These are phyloP conservation scores for Acacia confusa DNA, from an alignment of 306 rosid species.

Conservation along the genomic window DNA sequence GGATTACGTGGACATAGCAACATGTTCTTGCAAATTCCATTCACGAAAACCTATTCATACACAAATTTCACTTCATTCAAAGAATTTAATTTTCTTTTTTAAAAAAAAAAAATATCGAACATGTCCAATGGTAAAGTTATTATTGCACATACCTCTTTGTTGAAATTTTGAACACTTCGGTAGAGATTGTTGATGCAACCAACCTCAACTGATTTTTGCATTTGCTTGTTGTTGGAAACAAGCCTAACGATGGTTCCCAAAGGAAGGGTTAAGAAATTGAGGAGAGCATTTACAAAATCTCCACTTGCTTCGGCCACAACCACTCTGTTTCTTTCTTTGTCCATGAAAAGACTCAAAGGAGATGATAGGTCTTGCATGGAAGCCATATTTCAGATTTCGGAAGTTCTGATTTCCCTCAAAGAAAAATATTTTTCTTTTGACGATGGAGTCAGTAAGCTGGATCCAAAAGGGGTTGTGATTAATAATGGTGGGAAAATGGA, in stretches of 20 bases:
- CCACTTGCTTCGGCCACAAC: background rate
- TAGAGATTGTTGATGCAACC: conserved; percentile 17
- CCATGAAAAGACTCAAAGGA: background rate
- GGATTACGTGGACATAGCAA: too few species aligned
- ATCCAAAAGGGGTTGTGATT: background rate
- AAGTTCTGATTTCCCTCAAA: background rate
- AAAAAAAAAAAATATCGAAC: too few species aligned
- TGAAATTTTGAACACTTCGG: background rate
- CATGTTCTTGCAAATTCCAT: too few species aligned
- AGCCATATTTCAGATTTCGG: background rate
- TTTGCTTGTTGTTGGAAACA: background rate
- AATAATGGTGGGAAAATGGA: background rate
- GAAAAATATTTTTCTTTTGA: background rate
- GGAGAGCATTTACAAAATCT: background rate
- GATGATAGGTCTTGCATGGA: background rate
- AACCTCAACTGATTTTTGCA: background rate
- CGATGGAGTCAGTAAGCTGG: background rate
- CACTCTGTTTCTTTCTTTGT: background rate
- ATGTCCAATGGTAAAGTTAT: too few species aligned
- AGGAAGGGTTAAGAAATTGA: background rate
- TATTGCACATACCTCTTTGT: background rate
- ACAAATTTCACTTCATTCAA: too few species aligned
- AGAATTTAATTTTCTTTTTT: too few species aligned
- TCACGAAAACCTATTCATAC: too few species aligned
- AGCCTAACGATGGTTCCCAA: background rate